Base-by-base conservation (phyloP, 257 asterid genomes). In the Solanum raphanifolium region DNA sequence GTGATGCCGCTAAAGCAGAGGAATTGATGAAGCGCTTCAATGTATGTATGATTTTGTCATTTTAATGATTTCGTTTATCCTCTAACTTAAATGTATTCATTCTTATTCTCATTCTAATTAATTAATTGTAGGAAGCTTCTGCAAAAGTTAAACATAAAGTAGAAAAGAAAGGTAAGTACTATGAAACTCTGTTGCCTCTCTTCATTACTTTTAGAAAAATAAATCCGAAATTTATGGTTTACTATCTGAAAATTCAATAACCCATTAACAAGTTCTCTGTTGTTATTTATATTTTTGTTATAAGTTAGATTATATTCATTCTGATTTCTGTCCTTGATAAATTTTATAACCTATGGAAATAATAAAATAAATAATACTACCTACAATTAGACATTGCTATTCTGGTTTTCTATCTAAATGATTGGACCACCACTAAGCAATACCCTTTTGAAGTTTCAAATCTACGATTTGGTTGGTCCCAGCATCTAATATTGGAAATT, bases 131-230 rank as follows among this genome's bases (percentile, higher is more conserved):
- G 99, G 98, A 95, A 91, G 55, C 94, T 21, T 87, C 94, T 84
- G 6, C 76, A 36, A 87, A 34, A 84, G 90, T 31, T 76, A 95
- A 84, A 91, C 90, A 91, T 20, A 96, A 94, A 91, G 68, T 68
- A n/a, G 98, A 95, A 87, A 94, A 83, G 90, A 95, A 97, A 93
- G 92, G 99, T 94, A 88, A 4, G 69, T 60, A 60, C 69, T 58
- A 20, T 58, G 12, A 58, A 58, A 75, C 55, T 60, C 69, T 13
- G 55, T 46, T 46, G 55, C 55, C 55, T 46, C 18, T 46, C 55
- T 46, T 46, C 55, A 46, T 46, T 46, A 46, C 13, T 46, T 46
- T 46, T 39, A 39, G 55, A 46, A 46, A 46, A 46, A 46, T 46
- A 46, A 46, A 46, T 15, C 83, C 15, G 18, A 39, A 7, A 8